These are phyloP conservation scores for Geotrichum histeridarum DNA, from an alignment of 1,139 yeast genomes.

Conservation along the genomic window DNA sequence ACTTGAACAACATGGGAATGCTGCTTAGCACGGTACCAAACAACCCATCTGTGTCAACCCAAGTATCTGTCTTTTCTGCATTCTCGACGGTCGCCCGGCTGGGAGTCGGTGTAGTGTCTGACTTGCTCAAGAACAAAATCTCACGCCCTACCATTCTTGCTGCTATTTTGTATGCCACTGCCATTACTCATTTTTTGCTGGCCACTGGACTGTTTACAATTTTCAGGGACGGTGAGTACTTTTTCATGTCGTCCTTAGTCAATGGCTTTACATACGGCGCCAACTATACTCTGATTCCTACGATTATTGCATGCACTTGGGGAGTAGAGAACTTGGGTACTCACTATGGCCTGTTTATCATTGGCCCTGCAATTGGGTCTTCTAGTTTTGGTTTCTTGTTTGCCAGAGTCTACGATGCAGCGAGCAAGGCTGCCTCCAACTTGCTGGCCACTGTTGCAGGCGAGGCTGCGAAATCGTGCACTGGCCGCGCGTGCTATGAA, in stretches of 20 bases:
- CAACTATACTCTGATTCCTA: constrained; percentile 76
- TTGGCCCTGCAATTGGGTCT: constrained; percentile 88
- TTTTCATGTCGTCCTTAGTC: constrained; percentile 46
- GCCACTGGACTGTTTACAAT: constrained; percentile 42
- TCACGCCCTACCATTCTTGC: constrained; percentile 33
- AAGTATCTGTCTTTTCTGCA: constrained; percentile 51
- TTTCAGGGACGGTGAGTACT: constrained; percentile 25
- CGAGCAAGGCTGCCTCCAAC: neutral
- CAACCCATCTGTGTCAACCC: constrained; percentile 41
- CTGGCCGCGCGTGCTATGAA: constrained; percentile 11
- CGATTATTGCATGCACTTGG: constrained; percentile 77
- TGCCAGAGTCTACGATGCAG: constrained; percentile 57
- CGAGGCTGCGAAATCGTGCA: neutral
- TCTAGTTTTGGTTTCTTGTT: constrained; percentile 64
- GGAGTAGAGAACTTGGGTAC: constrained; percentile 87
- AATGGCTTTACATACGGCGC: constrained; percentile 81
- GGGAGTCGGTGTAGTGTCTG: constrained; percentile 61
- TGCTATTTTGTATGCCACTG: constrained; percentile 26
- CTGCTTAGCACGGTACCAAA: constrained; percentile 36
- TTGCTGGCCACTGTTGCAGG: neutral
- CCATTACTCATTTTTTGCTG: constrained; percentile 28
- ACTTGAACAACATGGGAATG: constrained; percentile 77
- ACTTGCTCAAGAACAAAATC: constrained; percentile 36
- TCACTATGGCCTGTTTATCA: constrained; percentile 86
- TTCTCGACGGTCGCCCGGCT: constrained; percentile 62